Evolutionary conservation across 164 flowering plant species (phyloP).

Genomic region (Annona squamosa): DNA sequence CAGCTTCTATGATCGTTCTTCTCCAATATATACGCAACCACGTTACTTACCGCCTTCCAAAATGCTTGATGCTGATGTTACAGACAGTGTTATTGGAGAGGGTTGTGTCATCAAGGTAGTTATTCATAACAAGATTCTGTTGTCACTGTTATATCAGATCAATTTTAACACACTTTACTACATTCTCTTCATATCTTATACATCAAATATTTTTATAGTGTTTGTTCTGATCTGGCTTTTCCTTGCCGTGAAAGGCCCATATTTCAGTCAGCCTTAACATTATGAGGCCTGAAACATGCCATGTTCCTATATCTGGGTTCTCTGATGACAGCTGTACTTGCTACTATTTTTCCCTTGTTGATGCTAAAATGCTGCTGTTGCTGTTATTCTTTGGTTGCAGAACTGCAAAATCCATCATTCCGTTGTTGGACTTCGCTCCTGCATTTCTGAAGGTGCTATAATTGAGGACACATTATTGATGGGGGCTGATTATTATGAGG

Average conservation of each 20-base stretch:
- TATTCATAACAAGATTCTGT: neutral
- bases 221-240: no score
- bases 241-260: no score
- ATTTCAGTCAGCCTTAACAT: no score
- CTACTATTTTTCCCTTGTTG: no score
- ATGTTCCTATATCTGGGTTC: no score
- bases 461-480: conserved; percentile 84
- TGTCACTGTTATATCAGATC: no score
- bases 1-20: conserved; percentile 93
- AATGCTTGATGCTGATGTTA: conserved; percentile 96
- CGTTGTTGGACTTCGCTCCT: conserved; percentile 86
- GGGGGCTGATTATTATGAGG: conserved; percentile 99
- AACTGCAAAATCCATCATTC: conserved; percentile 95
- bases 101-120: conserved; percentile 89
- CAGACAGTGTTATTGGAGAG: conserved; percentile 89
- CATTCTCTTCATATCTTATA: no score
- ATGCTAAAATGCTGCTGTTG: no score
- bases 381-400: conserved; percentile 24
- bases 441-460: conserved; percentile 92
- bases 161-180: no score
- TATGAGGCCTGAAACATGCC: no score
- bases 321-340: no score
- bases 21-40: conserved; percentile 96
- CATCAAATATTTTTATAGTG: no score
- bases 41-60: conserved; percentile 79